Evolutionary conservation across 805 yeast genomes (phyloP).

Genomic region (Candida suzukii): DNA sequence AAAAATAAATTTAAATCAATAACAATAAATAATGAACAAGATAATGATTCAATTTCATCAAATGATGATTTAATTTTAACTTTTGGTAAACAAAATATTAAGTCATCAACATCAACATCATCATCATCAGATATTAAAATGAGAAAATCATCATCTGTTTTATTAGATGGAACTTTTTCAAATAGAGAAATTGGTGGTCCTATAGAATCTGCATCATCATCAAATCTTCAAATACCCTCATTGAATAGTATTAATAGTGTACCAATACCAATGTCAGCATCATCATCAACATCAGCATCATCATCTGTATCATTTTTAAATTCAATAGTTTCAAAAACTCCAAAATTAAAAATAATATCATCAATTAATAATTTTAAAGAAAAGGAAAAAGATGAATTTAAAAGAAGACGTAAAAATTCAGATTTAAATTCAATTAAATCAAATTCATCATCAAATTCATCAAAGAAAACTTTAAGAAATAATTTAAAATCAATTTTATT

Average conservation of each 20-base stretch:
- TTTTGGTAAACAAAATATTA: not conserved
- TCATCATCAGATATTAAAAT: not conserved
- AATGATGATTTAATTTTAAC: not conserved
- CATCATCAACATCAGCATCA: not conserved
- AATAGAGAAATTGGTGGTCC: conserved; percentile 9
- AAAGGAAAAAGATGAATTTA: not conserved
- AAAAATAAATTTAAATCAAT: not conserved
- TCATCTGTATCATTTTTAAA: not conserved
- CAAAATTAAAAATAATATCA: not conserved
- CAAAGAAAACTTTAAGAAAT: not conserved
- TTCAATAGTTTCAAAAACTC: not conserved
- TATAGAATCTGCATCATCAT: not conserved
- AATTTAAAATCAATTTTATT: not conserved
- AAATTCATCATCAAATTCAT: not conserved
- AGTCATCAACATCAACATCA: not conserved
- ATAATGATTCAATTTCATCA: not conserved
- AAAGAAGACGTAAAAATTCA: not conserved
- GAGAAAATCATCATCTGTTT: not conserved
- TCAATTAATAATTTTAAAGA: not conserved
- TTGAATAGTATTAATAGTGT: too few relatives aligned
- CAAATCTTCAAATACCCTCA: not conserved
- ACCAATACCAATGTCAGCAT: not conserved
- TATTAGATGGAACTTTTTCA: conserved; percentile 5
- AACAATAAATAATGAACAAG: not conserved
- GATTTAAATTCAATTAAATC: not conserved